A percentile compares a stretch with the other conserved stretches of the same genome.
Evolutionary conservation across 495 filamentous ascomycete genomes (phyloP).

Genomic region (Hypoxylon crocopeplum): DNA sequence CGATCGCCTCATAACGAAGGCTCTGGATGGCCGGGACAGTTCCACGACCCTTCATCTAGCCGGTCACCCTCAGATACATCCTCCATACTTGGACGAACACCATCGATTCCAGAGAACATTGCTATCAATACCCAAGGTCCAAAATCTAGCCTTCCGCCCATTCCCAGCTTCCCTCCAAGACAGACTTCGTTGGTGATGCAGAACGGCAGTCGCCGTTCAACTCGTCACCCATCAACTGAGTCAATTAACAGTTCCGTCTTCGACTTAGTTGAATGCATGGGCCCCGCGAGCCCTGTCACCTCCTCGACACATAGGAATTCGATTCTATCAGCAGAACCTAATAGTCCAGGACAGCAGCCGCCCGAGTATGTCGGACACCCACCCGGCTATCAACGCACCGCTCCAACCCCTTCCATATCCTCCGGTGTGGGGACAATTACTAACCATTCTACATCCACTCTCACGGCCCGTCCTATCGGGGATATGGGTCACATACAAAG

Average conservation of each 20-base stretch:
- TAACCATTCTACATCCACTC: conserved; percentile 27
- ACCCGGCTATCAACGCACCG: conserved; percentile 30
- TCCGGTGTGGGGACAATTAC: conserved; percentile 27
- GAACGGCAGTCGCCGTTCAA: conserved; percentile 23
- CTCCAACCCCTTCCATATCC: conserved; percentile 23
- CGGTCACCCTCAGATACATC: conserved; percentile 29
- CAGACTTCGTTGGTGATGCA: conserved; percentile 35
- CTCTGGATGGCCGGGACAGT: conserved; percentile 21
- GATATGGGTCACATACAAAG: not conserved
- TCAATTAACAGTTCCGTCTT: conserved; percentile 45
- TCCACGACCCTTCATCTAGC: conserved; percentile 20
- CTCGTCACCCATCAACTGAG: conserved; percentile 38
- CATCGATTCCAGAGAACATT: conserved; percentile 29
- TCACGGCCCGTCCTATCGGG: conserved; percentile 8
- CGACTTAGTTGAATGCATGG: conserved; percentile 39
- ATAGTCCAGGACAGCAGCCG: conserved; percentile 19
- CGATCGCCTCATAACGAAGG: conserved; percentile 27
- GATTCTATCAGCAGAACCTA: conserved; percentile 17
- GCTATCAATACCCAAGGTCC: conserved; percentile 24
- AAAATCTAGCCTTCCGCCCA: conserved; percentile 14
- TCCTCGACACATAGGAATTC: conserved; percentile 11
- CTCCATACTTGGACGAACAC: conserved; percentile 18
- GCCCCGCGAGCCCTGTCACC: conserved; percentile 9
- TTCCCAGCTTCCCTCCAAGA: conserved; percentile 31
- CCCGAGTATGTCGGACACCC: conserved; percentile 35